Percentiles rank a stretch among this genome's conserved stretches.
Evolutionary conservation across 2,329 filamentous ascomycete species (phyloP).

Genomic region (Pseudomassariella vexata): DNA sequence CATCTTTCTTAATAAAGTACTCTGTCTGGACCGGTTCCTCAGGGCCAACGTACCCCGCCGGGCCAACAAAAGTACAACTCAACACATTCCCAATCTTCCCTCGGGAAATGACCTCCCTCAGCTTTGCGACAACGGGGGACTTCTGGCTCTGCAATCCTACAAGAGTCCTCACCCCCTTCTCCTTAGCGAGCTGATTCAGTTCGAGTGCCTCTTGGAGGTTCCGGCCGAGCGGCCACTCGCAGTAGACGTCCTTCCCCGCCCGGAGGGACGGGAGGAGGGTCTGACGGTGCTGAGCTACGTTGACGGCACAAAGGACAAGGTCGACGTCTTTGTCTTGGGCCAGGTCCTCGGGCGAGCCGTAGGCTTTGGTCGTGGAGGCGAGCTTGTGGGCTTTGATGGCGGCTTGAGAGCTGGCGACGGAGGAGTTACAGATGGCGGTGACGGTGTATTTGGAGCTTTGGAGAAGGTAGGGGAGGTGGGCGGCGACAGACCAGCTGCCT

Average conservation of each 20-base stretch:
- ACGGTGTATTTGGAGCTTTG: constrained; percentile 1
- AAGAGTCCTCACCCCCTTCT: neutral
- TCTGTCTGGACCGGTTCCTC: neutral
- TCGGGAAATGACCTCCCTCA: neutral
- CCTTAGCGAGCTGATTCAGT: neutral
- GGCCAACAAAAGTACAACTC: constrained; percentile 1
- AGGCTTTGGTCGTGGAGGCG: neutral
- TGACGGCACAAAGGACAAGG: constrained; percentile 1
- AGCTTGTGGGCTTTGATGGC: constrained; percentile 1
- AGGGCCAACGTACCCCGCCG: neutral
- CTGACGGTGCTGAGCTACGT: neutral
- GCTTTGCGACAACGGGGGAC: neutral
- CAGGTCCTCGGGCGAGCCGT: neutral
- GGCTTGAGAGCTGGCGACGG: neutral
- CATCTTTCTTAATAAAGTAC: constrained; percentile 4
- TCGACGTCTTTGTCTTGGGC: constrained; percentile 3
- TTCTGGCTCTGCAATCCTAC: constrained; percentile 1
- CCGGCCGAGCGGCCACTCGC: constrained; percentile 5
- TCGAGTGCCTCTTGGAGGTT: constrained; percentile 1
- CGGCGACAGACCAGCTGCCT: neutral
- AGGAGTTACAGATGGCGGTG: constrained; percentile 3
- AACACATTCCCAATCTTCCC: constrained; percentile 2
- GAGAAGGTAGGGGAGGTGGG: constrained; percentile 3
- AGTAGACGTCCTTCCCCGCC: constrained; percentile 6
- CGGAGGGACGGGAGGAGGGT: neutral